Evolutionary conservation across 2,329 filamentous ascomycete genomes (phyloP).

Genomic region (Fusarium acutatum): DNA sequence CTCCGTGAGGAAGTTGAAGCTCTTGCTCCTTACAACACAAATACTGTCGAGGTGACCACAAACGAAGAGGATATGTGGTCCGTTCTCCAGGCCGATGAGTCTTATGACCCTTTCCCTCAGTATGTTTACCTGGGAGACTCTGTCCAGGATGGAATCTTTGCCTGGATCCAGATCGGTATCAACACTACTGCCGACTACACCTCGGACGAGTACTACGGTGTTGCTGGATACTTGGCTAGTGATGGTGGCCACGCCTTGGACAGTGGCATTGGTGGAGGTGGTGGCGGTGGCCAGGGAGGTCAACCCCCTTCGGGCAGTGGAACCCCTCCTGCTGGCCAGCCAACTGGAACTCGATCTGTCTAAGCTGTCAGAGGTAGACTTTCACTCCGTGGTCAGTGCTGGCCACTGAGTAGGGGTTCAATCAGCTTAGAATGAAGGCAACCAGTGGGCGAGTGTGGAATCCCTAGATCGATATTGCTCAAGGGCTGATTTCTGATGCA

Average conservation of each 20-base stretch:
- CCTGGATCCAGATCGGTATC: constrained; percentile 11
- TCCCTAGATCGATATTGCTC: fast-evolving
- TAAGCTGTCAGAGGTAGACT: not conserved
- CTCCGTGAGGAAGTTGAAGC: not conserved
- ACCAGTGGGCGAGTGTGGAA: fast-evolving
- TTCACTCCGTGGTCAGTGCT: not conserved
- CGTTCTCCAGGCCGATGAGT: not conserved
- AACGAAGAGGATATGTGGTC: constrained; percentile 16
- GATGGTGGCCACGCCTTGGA: constrained; percentile 2
- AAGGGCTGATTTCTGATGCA: not conserved
- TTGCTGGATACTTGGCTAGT: not conserved
- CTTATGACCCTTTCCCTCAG: constrained; percentile 10
- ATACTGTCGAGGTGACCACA: not conserved
- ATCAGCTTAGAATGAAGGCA: not conserved
- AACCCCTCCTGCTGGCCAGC: not conserved
- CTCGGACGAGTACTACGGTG: not conserved
- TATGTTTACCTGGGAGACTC: constrained; percentile 3
- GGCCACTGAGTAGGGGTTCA: fast-evolving
- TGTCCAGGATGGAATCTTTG: constrained; percentile 6
- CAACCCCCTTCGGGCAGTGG: not conserved
- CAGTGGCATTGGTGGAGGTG: constrained; percentile 1
- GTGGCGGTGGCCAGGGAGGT: not conserved
- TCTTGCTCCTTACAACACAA: not conserved
- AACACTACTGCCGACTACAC: not conserved
- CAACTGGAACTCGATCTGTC: not conserved